Evolutionary conservation across 305 asterid species (phyloP), one percentile per base, ranked within the genome.

Genomic region (Fraxinus angustifolia): DNA sequence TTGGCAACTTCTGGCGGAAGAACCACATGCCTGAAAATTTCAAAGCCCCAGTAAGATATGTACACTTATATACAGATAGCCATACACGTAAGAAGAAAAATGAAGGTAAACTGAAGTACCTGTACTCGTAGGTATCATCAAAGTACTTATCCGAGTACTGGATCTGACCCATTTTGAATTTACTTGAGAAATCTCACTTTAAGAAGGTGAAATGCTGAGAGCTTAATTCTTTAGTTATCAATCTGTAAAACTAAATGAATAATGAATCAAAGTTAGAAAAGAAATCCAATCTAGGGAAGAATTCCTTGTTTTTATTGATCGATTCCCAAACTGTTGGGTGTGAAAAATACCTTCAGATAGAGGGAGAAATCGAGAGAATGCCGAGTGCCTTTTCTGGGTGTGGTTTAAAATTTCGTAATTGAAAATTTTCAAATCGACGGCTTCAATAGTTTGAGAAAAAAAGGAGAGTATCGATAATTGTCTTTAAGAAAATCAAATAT

Each of bases 1-100:
- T 89, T 89, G 36, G 91, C 91, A 19, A 89, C 90, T 76, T 89
- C 91, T 4, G 90, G 87, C 33, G 91, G 90, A 73, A 89, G 91
- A 79, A 87, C 86, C n/a, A 89, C 91, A 75, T 89, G 90, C 89
- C 91, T 87, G 82, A 73, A 81, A 7, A 35, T 60, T 21, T 60
- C 71, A 8, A 38, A 38, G 70, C 50, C 21, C 16, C 12, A 17
- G 35, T 26, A 0, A 23, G 23, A 60, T 60, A 19, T 19, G 31
- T 60, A 23, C 45, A 8, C 35, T 8, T 60, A 67, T 8, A 60
- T 14, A 45, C 28, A 6, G n/a, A 53, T 3, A 36, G 1, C 35
- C 21, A 40, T 8, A 34, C 30, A 8, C 21, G 21, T 8, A 2
- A 36, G 21, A 11, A 19, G 31, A 14, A 70, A 48, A 48, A 28